A percentile compares a stretch with the other conserved stretches of the same genome.
Conservation (phyloP, 495 filamentous ascomycete species). For the Xylaria longipes region DNA sequence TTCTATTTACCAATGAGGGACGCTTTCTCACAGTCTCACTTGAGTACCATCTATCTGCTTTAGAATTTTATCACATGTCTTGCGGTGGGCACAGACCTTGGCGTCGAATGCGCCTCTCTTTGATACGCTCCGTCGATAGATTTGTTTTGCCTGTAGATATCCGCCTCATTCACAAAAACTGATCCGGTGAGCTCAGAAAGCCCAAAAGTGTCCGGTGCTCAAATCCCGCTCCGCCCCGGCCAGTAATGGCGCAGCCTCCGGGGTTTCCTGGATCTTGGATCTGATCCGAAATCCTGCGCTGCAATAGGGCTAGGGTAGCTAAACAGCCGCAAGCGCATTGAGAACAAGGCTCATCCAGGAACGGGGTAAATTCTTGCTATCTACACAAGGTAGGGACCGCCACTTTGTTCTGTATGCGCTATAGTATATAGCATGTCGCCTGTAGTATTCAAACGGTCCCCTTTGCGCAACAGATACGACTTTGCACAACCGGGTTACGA, state of each 20-base stretch:
- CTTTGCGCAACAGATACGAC: conserved; percentile 12
- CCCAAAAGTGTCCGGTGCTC: conserved; percentile 13
- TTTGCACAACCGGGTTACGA: conserved; percentile 7
- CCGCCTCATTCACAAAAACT: neutral
- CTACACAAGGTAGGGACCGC: neutral
- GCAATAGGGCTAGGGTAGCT: conserved; percentile 24
- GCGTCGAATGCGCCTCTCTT: neutral
- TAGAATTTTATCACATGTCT: neutral
- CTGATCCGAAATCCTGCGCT: conserved; percentile 20
- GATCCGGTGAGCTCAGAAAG: neutral
- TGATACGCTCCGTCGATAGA: neutral
- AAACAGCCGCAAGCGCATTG: conserved; percentile 16
- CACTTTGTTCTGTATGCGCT: neutral
- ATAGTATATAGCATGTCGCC: neutral
- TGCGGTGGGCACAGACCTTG: neutral
- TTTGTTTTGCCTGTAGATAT: neutral
- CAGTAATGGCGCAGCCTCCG: conserved; percentile 13
- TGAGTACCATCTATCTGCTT: neutral
- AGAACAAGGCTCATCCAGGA: conserved; percentile 19
- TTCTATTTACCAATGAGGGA: neutral
- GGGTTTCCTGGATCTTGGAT: conserved; percentile 23
- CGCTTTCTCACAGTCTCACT: neutral
- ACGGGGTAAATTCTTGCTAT: conserved; percentile 13
- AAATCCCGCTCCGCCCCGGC: conserved; percentile 28
- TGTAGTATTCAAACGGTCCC: neutral